Evolutionary conservation across 179 eudicot species (phyloP).

Genomic region (Beta corolliflora): DNA sequence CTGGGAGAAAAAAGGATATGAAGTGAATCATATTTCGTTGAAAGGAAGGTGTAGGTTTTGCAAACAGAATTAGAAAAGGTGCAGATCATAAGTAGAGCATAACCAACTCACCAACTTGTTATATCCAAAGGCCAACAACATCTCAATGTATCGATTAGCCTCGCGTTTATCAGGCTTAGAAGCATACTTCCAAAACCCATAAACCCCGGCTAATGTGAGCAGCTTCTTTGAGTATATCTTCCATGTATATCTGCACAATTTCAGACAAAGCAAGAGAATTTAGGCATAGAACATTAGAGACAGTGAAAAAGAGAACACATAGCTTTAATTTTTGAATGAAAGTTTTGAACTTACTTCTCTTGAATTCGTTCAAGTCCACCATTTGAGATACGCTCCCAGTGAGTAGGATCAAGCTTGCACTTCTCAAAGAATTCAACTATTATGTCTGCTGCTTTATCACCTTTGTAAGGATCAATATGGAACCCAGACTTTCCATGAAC

Average conservation of each 20-base stretch:
- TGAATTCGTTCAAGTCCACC: constrained; percentile 44
- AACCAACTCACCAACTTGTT: constrained; percentile 49
- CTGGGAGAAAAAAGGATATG: not conserved
- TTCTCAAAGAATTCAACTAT: constrained; percentile 41
- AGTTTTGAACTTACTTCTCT: constrained; percentile 35
- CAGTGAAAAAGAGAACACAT: not conserved
- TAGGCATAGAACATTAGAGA: not conserved
- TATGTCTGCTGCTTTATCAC: constrained; percentile 34
- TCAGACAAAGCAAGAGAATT: not conserved
- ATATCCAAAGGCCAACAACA: constrained; percentile 54
- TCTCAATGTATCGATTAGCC: constrained; percentile 57
- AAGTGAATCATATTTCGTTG: not conserved
- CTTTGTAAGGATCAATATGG: constrained; percentile 48
- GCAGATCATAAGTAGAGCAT: not conserved
- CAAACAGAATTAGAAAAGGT: not conserved
- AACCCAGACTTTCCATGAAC: constrained; percentile 43
- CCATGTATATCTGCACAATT: constrained; percentile 58
- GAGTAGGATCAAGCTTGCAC: constrained; percentile 35
- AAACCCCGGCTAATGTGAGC: constrained; percentile 56
- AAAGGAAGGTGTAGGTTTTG: not conserved
- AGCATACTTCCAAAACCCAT: constrained; percentile 57
- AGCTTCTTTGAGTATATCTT: constrained; percentile 57
- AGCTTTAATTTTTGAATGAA: not conserved
- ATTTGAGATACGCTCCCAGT: constrained; percentile 43
- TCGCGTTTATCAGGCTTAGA: constrained; percentile 52